Evolutionary conservation across 805 yeast genomes (phyloP), one percentile per base, ranked within the genome.

Genomic region (Yueomyces sinensis): DNA sequence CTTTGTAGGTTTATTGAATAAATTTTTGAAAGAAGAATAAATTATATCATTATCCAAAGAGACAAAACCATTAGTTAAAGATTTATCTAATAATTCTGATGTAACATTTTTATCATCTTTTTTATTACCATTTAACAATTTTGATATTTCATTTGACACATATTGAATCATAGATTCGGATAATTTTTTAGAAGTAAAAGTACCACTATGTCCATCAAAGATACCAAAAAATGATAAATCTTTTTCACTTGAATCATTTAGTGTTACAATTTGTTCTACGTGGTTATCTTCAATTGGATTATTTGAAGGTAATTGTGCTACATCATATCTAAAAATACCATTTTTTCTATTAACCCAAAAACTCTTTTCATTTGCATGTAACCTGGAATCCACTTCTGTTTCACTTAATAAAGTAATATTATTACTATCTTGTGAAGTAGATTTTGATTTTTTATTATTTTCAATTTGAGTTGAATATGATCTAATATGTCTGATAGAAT

Each of bases 211-310:
- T 11, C 98, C 98, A 57, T 91, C 98, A 53, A 79, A 89, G 0
- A 91, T 74, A 4, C 97, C 95, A 72, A 94, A 91, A 52, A 91
- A 84, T 70, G 82, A 80, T 81, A 95, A 79, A 55, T 89, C 95
- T 1, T 45, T 43, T 60, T 66, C 46, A 5, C 14, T 18, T 3
- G 13, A 13, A 43, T 68, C 52, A n/a, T 40, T 42, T 1, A 77
- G 76, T 36, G 79, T 81, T 7, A 81, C 72, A 25, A 82, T 74
- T 41, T 78, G 79, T 50, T 87, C 97, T 2, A 89, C 72, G 39
- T 91, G 72, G 49, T 83, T 95, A 54, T 91, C 98, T 54, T 91
- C 98, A 42, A 87, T 83, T 9, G 97, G 97, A 35, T 80, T 75
- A 55, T 91, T 91, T 30, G 93, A 79, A 7, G 96, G 81, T 34